phyloP scores from a whole-genome alignment of 495 filamentous ascomycete species.

The Podospora bellae-mahoneyi region DNA sequence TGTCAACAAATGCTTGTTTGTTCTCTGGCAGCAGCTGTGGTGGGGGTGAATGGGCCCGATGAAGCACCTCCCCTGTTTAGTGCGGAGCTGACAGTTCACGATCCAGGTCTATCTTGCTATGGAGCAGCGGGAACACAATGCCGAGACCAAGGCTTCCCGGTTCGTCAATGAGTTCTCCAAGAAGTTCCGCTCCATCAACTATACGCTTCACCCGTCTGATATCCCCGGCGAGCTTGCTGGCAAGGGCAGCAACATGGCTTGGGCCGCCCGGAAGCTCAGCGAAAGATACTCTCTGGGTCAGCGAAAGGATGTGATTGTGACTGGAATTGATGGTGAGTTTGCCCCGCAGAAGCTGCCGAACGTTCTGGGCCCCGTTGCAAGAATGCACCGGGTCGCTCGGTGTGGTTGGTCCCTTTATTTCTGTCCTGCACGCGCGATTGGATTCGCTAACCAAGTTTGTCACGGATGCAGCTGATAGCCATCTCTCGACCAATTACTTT shows the following conservation, averaged over 20 bases:
- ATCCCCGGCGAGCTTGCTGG: conserved; percentile 62
- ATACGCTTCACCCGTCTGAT: conserved; percentile 59
- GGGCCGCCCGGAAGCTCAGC: conserved; percentile 59
- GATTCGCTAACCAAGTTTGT: conserved; percentile 32
- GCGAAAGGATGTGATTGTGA: conserved; percentile 60
- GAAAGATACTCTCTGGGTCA: conserved; percentile 50
- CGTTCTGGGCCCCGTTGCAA: conserved; percentile 7
- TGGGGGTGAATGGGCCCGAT: conserved; percentile 17
- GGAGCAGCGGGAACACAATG: conserved; percentile 58
- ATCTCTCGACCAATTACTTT: conserved; percentile 64
- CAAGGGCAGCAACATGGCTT: conserved; percentile 66
- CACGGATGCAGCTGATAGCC: conserved; percentile 57
- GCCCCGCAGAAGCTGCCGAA: conserved; percentile 5
- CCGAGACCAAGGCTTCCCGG: conserved; percentile 51
- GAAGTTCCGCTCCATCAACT: conserved; percentile 57
- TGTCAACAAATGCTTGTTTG: not conserved
- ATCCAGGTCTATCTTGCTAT: conserved; percentile 66
- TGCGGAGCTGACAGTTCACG: conserved; percentile 17
- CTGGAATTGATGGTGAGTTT: conserved; percentile 64
- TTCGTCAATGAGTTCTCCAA: conserved; percentile 54
- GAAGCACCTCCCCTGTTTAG: conserved; percentile 5
- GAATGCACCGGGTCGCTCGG: not conserved
- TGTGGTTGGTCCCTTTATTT: conserved; percentile 5
- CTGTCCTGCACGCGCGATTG: conserved; percentile 1
- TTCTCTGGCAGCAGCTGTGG: conserved; percentile 4